Conservation (phyloP, 2,329 filamentous ascomycete genomes). For the Microsporum audouinii region DNA sequence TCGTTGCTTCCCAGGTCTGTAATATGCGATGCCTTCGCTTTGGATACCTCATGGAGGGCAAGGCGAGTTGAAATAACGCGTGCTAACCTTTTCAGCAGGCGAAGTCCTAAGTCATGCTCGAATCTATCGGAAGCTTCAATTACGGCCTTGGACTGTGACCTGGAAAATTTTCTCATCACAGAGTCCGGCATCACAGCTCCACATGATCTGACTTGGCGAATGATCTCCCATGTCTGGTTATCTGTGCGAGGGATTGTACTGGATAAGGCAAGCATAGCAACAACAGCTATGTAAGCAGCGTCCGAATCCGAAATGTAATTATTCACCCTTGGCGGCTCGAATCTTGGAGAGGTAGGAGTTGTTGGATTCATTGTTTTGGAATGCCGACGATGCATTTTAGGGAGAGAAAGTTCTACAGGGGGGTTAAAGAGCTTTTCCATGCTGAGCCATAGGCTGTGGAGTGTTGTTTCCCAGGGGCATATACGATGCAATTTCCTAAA, state of each 20-base stretch:
- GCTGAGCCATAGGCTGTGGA: slow-evolving; percentile 34
- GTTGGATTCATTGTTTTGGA: slow-evolving; percentile 18
- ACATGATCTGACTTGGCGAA: slow-evolving; percentile 34
- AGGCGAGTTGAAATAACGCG: slow-evolving; percentile 39
- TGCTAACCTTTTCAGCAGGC: slow-evolving; percentile 40
- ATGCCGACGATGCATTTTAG: slow-evolving; percentile 8
- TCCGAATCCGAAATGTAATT: slow-evolving; percentile 29
- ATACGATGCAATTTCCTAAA: slow-evolving; percentile 27
- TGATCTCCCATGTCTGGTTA: slow-evolving; percentile 26
- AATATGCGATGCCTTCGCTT: slow-evolving; percentile 23
- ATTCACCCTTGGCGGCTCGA: slow-evolving; percentile 11
- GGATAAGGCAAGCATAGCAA: slow-evolving; percentile 29
- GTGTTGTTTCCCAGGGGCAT: slow-evolving; percentile 31
- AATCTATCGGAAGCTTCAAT: slow-evolving; percentile 34
- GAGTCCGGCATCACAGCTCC: slow-evolving; percentile 30
- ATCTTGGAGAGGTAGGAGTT: slow-evolving; percentile 1
- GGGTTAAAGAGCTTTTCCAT: slow-evolving; percentile 32
- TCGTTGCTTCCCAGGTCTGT: slow-evolving; percentile 21
- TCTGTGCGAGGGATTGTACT: slow-evolving; percentile 30
- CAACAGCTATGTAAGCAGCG: slow-evolving; percentile 30
- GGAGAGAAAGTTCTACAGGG: slow-evolving; percentile 25
- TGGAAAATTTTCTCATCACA: slow-evolving; percentile 26
- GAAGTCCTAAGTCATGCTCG: slow-evolving; percentile 42
- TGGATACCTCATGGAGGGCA: slow-evolving; percentile 40
- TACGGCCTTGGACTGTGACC: slow-evolving; percentile 21